Percentiles rank a stretch among this genome's conserved stretches.
Conservation (phyloP, 2,329 filamentous ascomycete species). For the Trichocomaceae sp. region DNA sequence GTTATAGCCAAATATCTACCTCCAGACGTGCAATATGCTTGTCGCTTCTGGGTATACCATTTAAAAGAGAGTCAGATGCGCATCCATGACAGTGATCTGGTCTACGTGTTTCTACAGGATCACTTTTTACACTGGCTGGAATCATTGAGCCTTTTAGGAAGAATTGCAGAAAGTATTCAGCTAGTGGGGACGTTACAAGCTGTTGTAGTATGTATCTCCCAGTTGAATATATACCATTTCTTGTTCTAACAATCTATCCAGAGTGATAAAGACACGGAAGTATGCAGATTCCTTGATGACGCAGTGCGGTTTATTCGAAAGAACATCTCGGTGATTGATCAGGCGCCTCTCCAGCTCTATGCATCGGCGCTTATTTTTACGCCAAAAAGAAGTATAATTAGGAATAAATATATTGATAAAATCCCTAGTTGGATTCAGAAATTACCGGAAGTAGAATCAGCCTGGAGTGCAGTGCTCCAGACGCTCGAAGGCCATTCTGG, state of each 20-base stretch:
- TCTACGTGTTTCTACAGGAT: constrained; percentile 14
- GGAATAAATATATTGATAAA: neutral
- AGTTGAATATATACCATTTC: no score
- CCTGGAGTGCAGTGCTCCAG: neutral
- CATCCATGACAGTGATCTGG: constrained; percentile 5
- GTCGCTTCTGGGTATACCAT: constrained; percentile 20
- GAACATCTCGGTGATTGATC: neutral
- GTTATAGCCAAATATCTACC: constrained; percentile 12
- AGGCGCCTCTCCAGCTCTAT: neutral
- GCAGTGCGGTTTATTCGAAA: neutral
- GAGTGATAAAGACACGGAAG: no score
- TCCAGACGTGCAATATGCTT: constrained; percentile 17
- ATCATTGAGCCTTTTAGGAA: constrained; percentile 16
- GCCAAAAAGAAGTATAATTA: neutral
- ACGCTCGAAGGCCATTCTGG: neutral
- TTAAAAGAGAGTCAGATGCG: constrained; percentile 7
- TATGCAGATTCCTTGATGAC: neutral
- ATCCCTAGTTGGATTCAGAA: neutral
- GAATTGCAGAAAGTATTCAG: constrained; percentile 6
- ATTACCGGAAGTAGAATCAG: neutral
- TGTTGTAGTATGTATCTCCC: no score
- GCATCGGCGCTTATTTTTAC: neutral
- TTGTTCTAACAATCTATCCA: no score
- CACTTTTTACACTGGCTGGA: constrained; percentile 20
- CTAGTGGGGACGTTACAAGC: no score